Conservation (phyloP, 2,329 filamentous ascomycete species). For the Aspergillus caelatus region DNA sequence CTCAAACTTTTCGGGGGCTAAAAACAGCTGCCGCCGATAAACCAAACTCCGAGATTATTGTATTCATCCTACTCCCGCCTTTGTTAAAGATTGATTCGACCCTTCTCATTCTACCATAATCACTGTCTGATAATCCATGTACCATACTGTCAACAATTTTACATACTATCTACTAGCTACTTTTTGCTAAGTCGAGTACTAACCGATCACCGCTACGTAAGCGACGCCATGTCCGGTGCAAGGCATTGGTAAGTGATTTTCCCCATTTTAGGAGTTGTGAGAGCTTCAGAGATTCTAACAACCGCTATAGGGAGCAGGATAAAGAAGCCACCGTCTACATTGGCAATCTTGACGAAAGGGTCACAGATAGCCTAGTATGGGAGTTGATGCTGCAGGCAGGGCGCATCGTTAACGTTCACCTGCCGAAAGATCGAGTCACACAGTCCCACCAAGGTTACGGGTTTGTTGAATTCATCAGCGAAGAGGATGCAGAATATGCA, state of each 20-base stretch:
- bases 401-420: conserved; percentile 95
- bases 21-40: conserved; percentile 24
- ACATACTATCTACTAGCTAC: not conserved
- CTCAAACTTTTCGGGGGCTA: conserved; percentile 36
- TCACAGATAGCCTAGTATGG: conserved; percentile 87
- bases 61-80: not conserved
- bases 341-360: conserved; percentile 96
- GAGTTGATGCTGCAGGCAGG: conserved; percentile 98
- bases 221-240: conserved; percentile 66
- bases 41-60: conserved; percentile 1
- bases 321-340: conserved; percentile 98
- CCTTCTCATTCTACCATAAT: not conserved
- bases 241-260: conserved; percentile 68
- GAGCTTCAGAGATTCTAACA: conserved; percentile 17
- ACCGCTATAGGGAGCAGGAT: conserved; percentile 81
- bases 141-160: not conserved
- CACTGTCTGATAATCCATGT: not conserved
- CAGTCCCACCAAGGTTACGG: conserved; percentile 97
- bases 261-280: not conserved
- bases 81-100: not conserved
- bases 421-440: conserved; percentile 97
- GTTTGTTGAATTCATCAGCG: conserved; percentile 96
- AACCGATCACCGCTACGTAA: not conserved
- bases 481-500: conserved; percentile 95
- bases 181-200: not conserved